phyloP scores from a whole-genome alignment of 352 stramenopile genomes.

The Phytophthora ramorum region DNA sequence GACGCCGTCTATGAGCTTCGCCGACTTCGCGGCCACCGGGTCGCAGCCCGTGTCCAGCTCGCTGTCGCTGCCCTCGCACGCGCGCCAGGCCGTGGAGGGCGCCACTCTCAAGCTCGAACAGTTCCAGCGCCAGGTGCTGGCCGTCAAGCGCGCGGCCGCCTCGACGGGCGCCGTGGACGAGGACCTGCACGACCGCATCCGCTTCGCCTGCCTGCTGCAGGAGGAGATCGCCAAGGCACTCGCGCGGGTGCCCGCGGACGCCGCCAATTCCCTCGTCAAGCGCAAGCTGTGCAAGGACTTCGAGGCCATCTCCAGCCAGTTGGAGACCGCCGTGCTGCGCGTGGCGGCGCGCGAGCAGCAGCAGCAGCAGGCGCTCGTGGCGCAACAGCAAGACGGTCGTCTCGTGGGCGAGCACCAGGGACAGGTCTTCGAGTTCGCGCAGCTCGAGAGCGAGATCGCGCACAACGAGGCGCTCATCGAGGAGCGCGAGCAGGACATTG shows the following conservation, averaged over 20 bases:
- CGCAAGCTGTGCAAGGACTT: slow-evolving; percentile 88
- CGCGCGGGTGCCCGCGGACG: slow-evolving; percentile 60
- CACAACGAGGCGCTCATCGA: slow-evolving; percentile 91
- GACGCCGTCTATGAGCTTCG: background rate
- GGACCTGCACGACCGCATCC: slow-evolving; percentile 85
- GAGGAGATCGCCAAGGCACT: slow-evolving; percentile 81
- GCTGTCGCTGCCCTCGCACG: slow-evolving; percentile 22
- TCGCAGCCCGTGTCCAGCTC: background rate
- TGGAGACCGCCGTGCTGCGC: slow-evolving; percentile 72
- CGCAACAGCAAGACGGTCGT: slow-evolving; percentile 48
- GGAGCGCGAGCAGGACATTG: slow-evolving; percentile 88
- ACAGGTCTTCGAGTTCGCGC: slow-evolving; percentile 80
- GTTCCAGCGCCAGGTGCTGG: slow-evolving; percentile 84
- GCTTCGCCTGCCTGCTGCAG: slow-evolving; percentile 83
- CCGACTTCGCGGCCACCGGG: background rate
- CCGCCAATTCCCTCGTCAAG: slow-evolving; percentile 74
- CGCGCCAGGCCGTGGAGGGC: slow-evolving; percentile 67
- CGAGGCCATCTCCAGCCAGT: slow-evolving; percentile 73
- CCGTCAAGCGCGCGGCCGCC: slow-evolving; percentile 70
- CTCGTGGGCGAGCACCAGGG: slow-evolving; percentile 77
- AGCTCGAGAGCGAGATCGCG: slow-evolving; percentile 86
- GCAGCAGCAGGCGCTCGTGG: slow-evolving; percentile 58
- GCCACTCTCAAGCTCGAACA: slow-evolving; percentile 83
- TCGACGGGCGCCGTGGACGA: slow-evolving; percentile 54
- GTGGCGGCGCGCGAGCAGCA: slow-evolving; percentile 72